Evolutionary conservation across 805 yeast genomes (phyloP).

Genomic region (Hagleromyces aurorensis): DNA sequence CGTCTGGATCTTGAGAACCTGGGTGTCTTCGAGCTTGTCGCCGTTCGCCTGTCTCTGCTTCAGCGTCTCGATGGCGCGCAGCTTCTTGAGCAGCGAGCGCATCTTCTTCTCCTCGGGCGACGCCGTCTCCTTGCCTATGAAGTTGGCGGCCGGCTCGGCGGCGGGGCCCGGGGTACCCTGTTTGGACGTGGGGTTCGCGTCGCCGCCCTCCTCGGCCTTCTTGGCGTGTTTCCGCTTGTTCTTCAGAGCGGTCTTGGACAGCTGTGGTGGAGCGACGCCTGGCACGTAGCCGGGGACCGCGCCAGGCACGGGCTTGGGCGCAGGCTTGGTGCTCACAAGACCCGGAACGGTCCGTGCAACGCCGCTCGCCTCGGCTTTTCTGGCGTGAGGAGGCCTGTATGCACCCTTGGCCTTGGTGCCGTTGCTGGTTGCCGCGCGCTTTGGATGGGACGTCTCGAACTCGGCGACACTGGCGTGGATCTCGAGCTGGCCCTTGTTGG

Average conservation of each 20-base stretch:
- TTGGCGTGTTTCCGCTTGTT: slow-evolving; percentile 70
- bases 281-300: slow-evolving; percentile 7
- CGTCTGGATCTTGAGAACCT: slow-evolving; percentile 77
- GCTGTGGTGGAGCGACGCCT: slow-evolving; percentile 39
- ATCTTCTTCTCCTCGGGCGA: slow-evolving; percentile 88
- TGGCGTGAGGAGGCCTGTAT: slow-evolving; percentile 94
- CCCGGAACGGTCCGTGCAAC: slow-evolving; percentile 27
- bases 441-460: slow-evolving; percentile 35
- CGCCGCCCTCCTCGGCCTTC: slow-evolving; percentile 14
- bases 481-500: slow-evolving; percentile 41
- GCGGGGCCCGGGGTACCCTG: slow-evolving; percentile 12
- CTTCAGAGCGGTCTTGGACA: slow-evolving; percentile 59
- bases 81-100: slow-evolving; percentile 81
- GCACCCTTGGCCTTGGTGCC: slow-evolving; percentile 61
- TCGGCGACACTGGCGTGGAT: slow-evolving; percentile 68
- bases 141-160: slow-evolving; percentile 4
- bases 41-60: slow-evolving; percentile 79
- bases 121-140: slow-evolving; percentile 31
- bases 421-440: slow-evolving; percentile 16
- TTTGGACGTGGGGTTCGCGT: slow-evolving; percentile 9
- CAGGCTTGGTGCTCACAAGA: slow-evolving; percentile 19
- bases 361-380: slow-evolving; percentile 37
- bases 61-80: slow-evolving; percentile 89
- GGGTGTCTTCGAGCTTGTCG: slow-evolving; percentile 87
- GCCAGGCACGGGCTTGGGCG: slow-evolving; percentile 47